Evolutionary conservation across 2,329 filamentous ascomycete genomes (phyloP), one percentile per base, ranked within the genome.

Genomic region (Zymoseptoria brevis): DNA sequence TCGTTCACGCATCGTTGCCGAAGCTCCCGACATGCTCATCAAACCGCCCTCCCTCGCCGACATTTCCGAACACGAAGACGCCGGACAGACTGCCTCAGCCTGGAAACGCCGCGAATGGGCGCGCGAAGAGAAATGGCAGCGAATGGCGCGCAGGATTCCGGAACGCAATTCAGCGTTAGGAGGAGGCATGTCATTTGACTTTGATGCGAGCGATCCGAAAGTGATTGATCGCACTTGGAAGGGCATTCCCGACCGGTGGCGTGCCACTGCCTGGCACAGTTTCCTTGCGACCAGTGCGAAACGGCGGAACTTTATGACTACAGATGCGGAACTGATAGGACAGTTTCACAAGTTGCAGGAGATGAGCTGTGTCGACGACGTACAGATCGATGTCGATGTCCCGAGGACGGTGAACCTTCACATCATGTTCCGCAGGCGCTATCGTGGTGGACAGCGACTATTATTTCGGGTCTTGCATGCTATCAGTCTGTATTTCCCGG

Each of bases 301-400:
- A 69, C 83, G 81, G 62, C 80, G 83, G 62, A 80, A 83, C 59
- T 84, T 82, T 55, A 60, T 56, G 8, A 82, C 83, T 3, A 79
- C 84, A 0, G 89, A 94, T 58, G 83, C 87, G 49, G 81, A 89
- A 58, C 81, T 97, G 53, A 84, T 90, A 48, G 79, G 81, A 22
- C 69, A 83, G 29, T 96, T 90, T 71, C 83, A 89, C 71, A 82
- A 84, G 50, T 81, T 95, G 26, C 87, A 95, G 69, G 79, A 85
- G 16, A 77, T 85, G 60, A 84, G 84, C 57, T 96, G 89, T 2
- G 86, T 90, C 0, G 94, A 99, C 71, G 94, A 99, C 73, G 86
- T 93, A 21, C 94, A 99, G 75, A 99, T 99, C 68, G 94, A 99
- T 73, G 84, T 97, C 50, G 94, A 99, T 73, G 94, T 99, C 19